Conservation (phyloP, 208 protist genomes). For the Trypanosoma vivax region DNA sequence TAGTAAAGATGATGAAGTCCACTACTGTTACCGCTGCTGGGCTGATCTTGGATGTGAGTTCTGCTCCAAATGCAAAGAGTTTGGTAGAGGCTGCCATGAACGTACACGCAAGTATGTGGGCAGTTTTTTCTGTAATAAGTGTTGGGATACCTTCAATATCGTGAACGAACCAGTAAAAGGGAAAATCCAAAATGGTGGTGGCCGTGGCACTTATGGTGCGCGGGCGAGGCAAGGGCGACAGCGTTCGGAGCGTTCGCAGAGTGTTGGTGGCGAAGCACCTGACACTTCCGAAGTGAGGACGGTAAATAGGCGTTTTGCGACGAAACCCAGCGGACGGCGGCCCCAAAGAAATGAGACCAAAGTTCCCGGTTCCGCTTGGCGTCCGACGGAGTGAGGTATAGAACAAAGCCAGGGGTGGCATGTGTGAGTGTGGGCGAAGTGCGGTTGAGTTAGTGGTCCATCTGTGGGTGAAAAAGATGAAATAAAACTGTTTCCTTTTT, state of each 20-base stretch:
- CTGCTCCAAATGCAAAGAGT: slow-evolving; percentile 60
- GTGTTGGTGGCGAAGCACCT: background rate
- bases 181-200: slow-evolving; percentile 5
- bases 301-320: background rate
- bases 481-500: background rate
- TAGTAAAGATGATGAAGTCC: slow-evolving; percentile 34
- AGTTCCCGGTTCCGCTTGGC: background rate
- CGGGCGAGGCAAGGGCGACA: slow-evolving; percentile 6
- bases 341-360: background rate
- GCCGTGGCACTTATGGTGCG: background rate
- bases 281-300: slow-evolving; percentile 1
- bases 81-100: slow-evolving; percentile 48
- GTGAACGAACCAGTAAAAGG: slow-evolving; percentile 9
- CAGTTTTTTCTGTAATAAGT: slow-evolving; percentile 35
- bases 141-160: slow-evolving; percentile 16
- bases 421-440: background rate
- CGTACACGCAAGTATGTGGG: slow-evolving; percentile 25
- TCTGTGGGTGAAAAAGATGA: background rate
- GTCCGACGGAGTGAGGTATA: background rate
- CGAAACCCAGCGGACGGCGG: background rate
- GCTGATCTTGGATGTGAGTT: slow-evolving; percentile 51
- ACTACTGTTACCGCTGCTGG: slow-evolving; percentile 82
- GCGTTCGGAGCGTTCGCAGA: background rate
- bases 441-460: background rate
- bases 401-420: background rate